Base-by-base conservation (phyloP, 148 eudicot species). In the Rhododendron vialii region DNA sequence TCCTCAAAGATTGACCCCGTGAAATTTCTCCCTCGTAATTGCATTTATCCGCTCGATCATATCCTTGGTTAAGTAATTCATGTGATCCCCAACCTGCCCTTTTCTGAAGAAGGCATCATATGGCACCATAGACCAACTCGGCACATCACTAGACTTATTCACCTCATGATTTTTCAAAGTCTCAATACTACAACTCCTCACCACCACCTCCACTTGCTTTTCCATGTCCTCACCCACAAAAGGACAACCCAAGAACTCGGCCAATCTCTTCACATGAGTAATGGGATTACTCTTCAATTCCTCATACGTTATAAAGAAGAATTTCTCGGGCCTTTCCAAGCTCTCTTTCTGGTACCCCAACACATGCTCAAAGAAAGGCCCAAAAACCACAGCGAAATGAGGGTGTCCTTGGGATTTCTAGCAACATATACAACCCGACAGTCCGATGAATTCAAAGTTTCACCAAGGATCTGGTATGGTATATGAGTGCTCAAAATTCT, bases 301-400 rank as follows among this genome's bases (percentile, higher is more conserved):
- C 36, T 35, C 36, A 1, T 35, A 35, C 36, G 36, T 87, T 24
- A 87, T n/a, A 6, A 89, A 85, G 35, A 78, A 85, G 61, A 87
- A 61, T 14, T 79, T 87, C 7, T 57, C 6, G 0, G 89, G 87
- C 33, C 73, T 83, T 81, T 89, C 87, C 38, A 85, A 33, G 61
- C 89, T 85, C 77, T 71, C 83, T 24, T 89, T 79, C 6, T 11
- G 43, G 63, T 88, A 90, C 55, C 83, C 88, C 47, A 84, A 45
- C 65, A 86, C 90, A 84, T 85, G 89, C 20, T 89, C 91, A 51
- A 81, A 83, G 75, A 83, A 89, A 10, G 89, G 80, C 50, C 91
- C 91, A 61, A 53, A 35, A 35, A 35, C 36, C 36, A 35, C 2
- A 35, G 36, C 36, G 36, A 1, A 35, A 35, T 35, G 36, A 35